Percentiles rank a stretch among this genome's conserved stretches.
Evolutionary conservation across 768 basidiomycete genomes (phyloP).

Genomic region (Mycena floridula): DNA sequence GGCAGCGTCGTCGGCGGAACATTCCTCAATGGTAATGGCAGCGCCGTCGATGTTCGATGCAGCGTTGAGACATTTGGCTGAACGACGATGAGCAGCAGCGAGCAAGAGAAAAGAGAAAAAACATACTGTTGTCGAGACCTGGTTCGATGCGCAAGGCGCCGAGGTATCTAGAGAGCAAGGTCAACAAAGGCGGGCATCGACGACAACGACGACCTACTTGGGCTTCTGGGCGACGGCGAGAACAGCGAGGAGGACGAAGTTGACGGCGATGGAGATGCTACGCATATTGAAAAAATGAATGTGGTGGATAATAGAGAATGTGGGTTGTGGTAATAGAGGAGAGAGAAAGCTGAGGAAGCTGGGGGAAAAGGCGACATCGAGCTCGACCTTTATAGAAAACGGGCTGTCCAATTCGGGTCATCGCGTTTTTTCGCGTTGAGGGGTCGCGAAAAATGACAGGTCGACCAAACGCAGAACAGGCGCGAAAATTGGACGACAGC

Average conservation of each 20-base stretch:
- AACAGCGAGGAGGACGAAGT: conserved; percentile 10
- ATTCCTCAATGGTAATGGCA: conserved; percentile 37
- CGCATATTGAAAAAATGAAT: conserved; percentile 7
- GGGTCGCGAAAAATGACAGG: too few relatives aligned
- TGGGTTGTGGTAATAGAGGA: too few relatives aligned
- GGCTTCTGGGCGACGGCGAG: conserved; percentile 18
- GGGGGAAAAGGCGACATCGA: too few relatives aligned
- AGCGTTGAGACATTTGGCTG: conserved; percentile 50
- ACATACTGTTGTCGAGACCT: too few relatives aligned
- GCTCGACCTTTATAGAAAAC: too few relatives aligned
- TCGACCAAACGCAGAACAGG: too few relatives aligned
- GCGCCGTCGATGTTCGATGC: conserved; percentile 43
- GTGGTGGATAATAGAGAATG: conserved; percentile 10
- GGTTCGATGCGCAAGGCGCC: conserved; percentile 40
- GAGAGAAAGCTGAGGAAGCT: too few relatives aligned
- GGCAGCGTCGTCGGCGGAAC: conserved; percentile 34
- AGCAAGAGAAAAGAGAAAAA: too few relatives aligned
- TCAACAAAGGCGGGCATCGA: not conserved
- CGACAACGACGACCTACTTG: conserved; percentile 8
- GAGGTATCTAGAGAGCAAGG: conserved; percentile 27
- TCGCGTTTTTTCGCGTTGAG: too few relatives aligned
- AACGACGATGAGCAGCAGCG: too few relatives aligned
- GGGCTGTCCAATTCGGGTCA: too few relatives aligned
- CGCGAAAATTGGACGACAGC: too few relatives aligned
- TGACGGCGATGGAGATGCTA: conserved; percentile 6